Evolutionary conservation across 2,329 filamentous ascomycete species (phyloP).

Genomic region (Penicillium crustosum): DNA sequence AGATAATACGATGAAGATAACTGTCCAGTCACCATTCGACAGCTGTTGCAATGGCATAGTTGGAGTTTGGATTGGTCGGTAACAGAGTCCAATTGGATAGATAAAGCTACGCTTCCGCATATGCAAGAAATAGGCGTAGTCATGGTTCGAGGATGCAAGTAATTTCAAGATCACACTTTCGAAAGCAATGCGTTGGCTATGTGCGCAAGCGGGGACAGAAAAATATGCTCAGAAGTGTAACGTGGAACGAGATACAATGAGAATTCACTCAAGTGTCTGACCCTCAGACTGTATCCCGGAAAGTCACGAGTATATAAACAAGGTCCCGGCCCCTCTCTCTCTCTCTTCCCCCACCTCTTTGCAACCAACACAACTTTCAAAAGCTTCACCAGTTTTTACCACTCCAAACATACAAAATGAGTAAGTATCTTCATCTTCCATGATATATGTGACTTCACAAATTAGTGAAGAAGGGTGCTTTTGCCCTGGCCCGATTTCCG

Average conservation of each 20-base stretch:
- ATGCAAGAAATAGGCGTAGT: conserved; percentile 30
- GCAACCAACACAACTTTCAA: conserved; percentile 4
- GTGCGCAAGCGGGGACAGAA: conserved; percentile 28
- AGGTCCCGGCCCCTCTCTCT: conserved; percentile 10
- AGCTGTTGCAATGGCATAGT: conserved; percentile 55
- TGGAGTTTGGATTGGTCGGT: conserved; percentile 26
- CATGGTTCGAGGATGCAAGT: conserved; percentile 9
- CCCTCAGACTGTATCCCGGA: conserved; percentile 4
- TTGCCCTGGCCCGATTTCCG: background rate
- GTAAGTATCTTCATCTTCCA: conserved; percentile 17
- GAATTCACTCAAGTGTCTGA: conserved; percentile 1
- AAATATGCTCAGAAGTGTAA: conserved; percentile 24
- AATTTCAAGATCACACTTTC: background rate
- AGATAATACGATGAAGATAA: conserved; percentile 48
- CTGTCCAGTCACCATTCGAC: conserved; percentile 51
- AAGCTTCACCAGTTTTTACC: conserved; percentile 9
- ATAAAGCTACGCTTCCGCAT: conserved; percentile 28
- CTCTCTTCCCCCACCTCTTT: conserved; percentile 4
- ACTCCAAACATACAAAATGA: conserved; percentile 24
- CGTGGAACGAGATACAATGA: conserved; percentile 1
- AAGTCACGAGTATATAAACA: conserved; percentile 34
- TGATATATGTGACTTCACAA: background rate
- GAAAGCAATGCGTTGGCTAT: conserved; percentile 18
- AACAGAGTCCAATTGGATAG: conserved; percentile 25
- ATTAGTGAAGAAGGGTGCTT: background rate